Base-by-base conservation (phyloP, 2,329 filamentous ascomycete genomes). In the Aspergillus piperis region DNA sequence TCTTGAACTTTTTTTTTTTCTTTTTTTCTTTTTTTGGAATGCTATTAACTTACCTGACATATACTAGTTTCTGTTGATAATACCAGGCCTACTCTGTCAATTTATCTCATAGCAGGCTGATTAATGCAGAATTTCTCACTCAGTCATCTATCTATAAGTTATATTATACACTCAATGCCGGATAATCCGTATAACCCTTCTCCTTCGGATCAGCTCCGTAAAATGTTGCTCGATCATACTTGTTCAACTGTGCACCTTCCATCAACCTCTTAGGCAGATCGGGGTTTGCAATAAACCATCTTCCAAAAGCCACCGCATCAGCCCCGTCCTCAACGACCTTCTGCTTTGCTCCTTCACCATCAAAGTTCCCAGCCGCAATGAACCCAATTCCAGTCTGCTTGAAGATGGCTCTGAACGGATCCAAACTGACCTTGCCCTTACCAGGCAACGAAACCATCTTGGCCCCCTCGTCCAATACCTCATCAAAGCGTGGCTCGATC, bases 401-500 rank as follows among this genome's bases (percentile, higher is more conserved):
- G 3, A 82, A 68, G 8, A 77, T 75, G 0, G 73, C 61, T 0
- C 79, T 71, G 72, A 82, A 82, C 19, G 73, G 72, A 2, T 72
- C 73, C 39, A 82, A 59, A 0, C 75, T 80, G 15, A 54, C 70
- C 65, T 62, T 72, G 15, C 57, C 62, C 2, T 51, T 55, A 2
- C 50, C 42, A 2, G 56, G 47, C 23, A 82, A 72, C 0, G 79
- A 73, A 2, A 70, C 71, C 38, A 82, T 64, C 67, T 82, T 82
- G 32, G 77, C 71, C 42, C 74, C 67, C 70, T 81, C 80, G 50
- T 80, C 74, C 8, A 82, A 68, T 1, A 80, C 75, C 61, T 82
- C 79, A 32, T 82, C 80, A 41, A 81, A 81, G 4, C 79, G 77
- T 13, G 80, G 79, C 69, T 82, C 80, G 8, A 82, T 66, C 78